phyloP scores from a whole-genome alignment of 1,284 basidiomycete genomes.

The Irpex sp. region DNA sequence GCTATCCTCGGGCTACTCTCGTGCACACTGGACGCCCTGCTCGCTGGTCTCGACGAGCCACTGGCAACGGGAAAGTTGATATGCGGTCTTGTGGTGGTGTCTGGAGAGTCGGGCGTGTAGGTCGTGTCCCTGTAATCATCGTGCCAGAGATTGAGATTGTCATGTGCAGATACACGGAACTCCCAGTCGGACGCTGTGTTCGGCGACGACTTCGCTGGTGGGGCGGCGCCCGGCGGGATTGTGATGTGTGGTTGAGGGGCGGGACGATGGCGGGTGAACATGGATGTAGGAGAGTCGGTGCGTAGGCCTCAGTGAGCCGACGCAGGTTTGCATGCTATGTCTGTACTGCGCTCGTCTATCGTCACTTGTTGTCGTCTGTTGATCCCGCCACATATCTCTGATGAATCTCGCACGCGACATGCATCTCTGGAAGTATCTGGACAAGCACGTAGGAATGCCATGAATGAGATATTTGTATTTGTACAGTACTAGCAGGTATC shows the following conservation, averaged over 20 bases:
- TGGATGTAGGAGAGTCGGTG: background rate
- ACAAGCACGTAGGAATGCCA: background rate
- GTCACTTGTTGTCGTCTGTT: conserved; percentile 9
- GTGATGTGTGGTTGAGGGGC: conserved; percentile 32
- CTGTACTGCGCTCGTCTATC: background rate
- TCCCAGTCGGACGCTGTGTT: conserved; percentile 21
- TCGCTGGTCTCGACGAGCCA: conserved; percentile 29
- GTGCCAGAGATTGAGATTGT: conserved; percentile 27
- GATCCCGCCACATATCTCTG: background rate
- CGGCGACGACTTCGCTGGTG: conserved; percentile 28
- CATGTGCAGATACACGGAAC: conserved; percentile 28
- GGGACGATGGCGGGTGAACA: conserved; percentile 5
- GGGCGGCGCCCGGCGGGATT: conserved; percentile 35
- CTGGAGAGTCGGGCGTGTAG: conserved; percentile 17
- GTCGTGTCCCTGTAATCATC: conserved; percentile 19
- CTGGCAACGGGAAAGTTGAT: conserved; percentile 28
- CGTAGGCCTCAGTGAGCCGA: too few relatives aligned
- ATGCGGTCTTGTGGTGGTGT: conserved; percentile 19
- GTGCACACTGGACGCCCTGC: conserved; percentile 36
- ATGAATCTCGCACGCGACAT: background rate
- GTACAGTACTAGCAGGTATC: background rate
- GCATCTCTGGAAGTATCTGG: background rate
- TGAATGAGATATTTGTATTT: background rate
- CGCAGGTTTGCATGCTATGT: background rate
- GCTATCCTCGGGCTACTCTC: conserved; percentile 29